These are phyloP conservation scores for Calonectria hongkongensis DNA, from an alignment of 2,329 filamentous ascomycete genomes.

Conservation along the genomic window DNA sequence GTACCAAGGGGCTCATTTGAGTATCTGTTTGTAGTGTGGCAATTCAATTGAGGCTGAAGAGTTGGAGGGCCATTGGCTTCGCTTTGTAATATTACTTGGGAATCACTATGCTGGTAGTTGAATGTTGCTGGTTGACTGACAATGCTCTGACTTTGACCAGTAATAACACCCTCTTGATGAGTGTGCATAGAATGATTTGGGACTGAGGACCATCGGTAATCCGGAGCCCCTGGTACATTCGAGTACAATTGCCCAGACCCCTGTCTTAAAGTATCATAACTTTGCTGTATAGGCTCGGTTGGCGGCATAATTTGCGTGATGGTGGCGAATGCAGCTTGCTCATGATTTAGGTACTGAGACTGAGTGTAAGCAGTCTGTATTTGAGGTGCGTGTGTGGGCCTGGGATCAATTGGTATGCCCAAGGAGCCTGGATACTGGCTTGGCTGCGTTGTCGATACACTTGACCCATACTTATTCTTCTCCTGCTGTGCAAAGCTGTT, in stretches of 20 bases:
- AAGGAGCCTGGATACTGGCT: background rate
- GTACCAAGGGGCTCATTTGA: background rate
- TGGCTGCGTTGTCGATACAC: background rate
- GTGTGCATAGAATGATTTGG: background rate
- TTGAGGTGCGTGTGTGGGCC: background rate
- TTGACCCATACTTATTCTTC: constrained; percentile 6
- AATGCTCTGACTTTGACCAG: background rate
- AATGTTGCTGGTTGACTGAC: background rate
- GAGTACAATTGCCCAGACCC: background rate
- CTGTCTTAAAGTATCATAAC: too few species aligned
- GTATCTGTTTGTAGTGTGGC: too few species aligned
- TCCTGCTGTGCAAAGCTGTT: constrained; percentile 4
- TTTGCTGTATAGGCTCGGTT: background rate
- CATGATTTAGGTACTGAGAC: background rate
- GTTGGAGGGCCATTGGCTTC: background rate
- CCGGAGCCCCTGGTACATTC: background rate
- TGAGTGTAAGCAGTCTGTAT: background rate
- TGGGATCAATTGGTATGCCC: background rate
- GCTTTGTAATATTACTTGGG: background rate
- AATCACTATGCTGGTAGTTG: background rate
- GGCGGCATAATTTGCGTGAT: background rate
- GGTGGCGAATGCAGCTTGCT: background rate
- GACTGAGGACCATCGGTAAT: too few species aligned
- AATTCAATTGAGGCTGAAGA: background rate
- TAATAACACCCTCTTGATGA: background rate